A percentile compares a stretch with the other conserved stretches of the same genome.
Conservation (phyloP, 2,329 filamentous ascomycete genomes). For the Curvularia verruculosa region DNA sequence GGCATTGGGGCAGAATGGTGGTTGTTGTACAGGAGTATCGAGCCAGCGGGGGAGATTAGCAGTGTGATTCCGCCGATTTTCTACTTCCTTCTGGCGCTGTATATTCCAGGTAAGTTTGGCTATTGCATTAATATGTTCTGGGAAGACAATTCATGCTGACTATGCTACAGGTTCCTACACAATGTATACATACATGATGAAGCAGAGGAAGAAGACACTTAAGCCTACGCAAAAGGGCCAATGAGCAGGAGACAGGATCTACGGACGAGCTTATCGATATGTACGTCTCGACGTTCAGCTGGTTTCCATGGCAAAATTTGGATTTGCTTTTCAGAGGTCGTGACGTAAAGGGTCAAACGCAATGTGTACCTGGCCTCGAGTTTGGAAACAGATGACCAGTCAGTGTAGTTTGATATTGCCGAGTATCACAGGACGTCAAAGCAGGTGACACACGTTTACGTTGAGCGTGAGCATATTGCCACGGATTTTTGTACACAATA, state of each 20-base stretch:
- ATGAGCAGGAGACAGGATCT: background rate
- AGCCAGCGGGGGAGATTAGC: slow-evolving; percentile 18
- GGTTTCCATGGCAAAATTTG: background rate
- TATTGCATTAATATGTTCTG: too few relatives aligned
- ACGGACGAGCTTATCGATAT: background rate
- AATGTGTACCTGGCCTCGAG: background rate
- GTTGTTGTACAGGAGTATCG: slow-evolving; percentile 29
- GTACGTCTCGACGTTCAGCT: background rate
- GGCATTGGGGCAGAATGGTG: slow-evolving; percentile 39
- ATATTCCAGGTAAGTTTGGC: slow-evolving; percentile 28
- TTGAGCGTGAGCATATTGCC: background rate
- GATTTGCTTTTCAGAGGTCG: background rate
- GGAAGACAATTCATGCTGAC: slow-evolving; percentile 3
- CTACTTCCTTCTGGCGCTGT: slow-evolving; percentile 31
- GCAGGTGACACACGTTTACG: background rate
- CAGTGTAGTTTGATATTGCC: background rate
- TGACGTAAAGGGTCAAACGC: background rate
- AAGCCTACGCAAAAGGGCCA: slow-evolving; percentile 2
- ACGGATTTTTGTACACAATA: slow-evolving; percentile 1
- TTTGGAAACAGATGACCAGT: background rate
- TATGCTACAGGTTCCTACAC: slow-evolving; percentile 27
- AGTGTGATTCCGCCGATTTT: slow-evolving; percentile 21
- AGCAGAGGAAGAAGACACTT: slow-evolving; percentile 31
- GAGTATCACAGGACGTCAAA: background rate
- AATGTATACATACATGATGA: slow-evolving; percentile 41